Evolutionary conservation across 352 stramenopile species (phyloP).

Genomic region (Globisporangium heterothallicum): DNA sequence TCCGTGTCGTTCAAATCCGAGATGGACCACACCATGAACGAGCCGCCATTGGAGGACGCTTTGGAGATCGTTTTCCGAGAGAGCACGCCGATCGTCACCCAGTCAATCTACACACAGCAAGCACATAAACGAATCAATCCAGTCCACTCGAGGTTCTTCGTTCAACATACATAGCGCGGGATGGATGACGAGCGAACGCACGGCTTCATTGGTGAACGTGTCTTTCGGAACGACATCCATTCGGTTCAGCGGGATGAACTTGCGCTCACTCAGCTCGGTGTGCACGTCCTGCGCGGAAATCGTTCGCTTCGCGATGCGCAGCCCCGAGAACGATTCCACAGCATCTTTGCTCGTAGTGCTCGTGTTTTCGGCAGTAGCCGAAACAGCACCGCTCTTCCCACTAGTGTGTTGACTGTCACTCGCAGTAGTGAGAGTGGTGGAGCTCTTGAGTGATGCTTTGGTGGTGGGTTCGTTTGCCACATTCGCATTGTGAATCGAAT

Average conservation of each 20-base stretch:
- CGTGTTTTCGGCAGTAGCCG: constrained; percentile 3
- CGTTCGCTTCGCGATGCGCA: constrained; percentile 53
- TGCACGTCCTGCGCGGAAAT: constrained; percentile 39
- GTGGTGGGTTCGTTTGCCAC: neutral
- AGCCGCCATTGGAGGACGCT: constrained; percentile 48
- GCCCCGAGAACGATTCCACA: constrained; percentile 48
- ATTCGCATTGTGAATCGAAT: neutral
- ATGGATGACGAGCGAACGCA: constrained; percentile 20
- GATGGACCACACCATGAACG: constrained; percentile 79
- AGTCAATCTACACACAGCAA: constrained; percentile 55
- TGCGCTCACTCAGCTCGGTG: constrained; percentile 62
- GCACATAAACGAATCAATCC: constrained; percentile 1
- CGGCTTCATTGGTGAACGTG: constrained; percentile 49
- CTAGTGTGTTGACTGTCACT: too few relatives aligned
- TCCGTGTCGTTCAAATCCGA: constrained; percentile 67
- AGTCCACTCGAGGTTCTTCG: neutral
- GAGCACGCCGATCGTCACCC: constrained; percentile 78
- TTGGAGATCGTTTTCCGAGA: constrained; percentile 71
- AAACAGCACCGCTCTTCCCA: constrained; percentile 9
- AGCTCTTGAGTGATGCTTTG: too few relatives aligned
- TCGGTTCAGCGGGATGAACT: constrained; percentile 51
- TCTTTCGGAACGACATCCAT: constrained; percentile 53
- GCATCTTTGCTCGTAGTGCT: too few relatives aligned
- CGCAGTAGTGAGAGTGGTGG: too few relatives aligned
- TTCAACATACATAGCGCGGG: too few relatives aligned